Conservation (phyloP, 768 basidiomycete species). For the Dacryopinax spathularia region DNA sequence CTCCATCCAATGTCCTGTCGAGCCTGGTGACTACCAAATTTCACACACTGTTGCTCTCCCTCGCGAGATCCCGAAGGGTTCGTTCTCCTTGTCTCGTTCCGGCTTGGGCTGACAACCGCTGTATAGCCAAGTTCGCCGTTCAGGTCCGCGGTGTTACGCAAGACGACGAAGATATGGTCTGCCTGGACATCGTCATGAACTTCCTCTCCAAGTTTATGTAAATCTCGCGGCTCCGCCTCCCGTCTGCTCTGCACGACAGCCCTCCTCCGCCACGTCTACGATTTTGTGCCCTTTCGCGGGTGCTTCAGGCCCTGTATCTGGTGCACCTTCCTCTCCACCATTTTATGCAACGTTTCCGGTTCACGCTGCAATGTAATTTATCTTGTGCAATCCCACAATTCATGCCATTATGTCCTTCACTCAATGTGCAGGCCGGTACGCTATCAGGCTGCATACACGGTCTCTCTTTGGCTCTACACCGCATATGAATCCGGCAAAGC, state of each 20-base stretch:
- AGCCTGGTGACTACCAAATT: slow-evolving; percentile 55
- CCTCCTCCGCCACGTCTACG: neutral
- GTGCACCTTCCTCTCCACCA: neutral
- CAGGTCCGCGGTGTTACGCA: slow-evolving; percentile 52
- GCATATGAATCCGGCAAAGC: too few relatives aligned
- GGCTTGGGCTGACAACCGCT: neutral
- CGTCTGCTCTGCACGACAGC: neutral
- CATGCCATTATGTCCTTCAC: too few relatives aligned
- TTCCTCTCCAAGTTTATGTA: slow-evolving; percentile 29
- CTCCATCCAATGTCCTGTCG: slow-evolving; percentile 70
- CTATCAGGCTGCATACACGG: too few relatives aligned
- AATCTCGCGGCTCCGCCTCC: neutral
- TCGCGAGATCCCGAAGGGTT: slow-evolving; percentile 73
- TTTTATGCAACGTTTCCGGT: neutral
- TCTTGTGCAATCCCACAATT: neutral
- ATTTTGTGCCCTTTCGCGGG: neutral
- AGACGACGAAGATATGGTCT: slow-evolving; percentile 62
- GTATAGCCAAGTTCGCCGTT: slow-evolving; percentile 70
- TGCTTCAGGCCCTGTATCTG: neutral
- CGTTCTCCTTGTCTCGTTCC: slow-evolving; percentile 8
- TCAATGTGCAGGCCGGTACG: too few relatives aligned
- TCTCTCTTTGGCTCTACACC: too few relatives aligned
- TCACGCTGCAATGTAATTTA: slow-evolving; percentile 3
- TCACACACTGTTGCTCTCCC: slow-evolving; percentile 75
- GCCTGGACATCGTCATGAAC: slow-evolving; percentile 64